phyloP scores from a whole-genome alignment of 2,329 filamentous ascomycete species.

The Ciborinia camelliae region DNA sequence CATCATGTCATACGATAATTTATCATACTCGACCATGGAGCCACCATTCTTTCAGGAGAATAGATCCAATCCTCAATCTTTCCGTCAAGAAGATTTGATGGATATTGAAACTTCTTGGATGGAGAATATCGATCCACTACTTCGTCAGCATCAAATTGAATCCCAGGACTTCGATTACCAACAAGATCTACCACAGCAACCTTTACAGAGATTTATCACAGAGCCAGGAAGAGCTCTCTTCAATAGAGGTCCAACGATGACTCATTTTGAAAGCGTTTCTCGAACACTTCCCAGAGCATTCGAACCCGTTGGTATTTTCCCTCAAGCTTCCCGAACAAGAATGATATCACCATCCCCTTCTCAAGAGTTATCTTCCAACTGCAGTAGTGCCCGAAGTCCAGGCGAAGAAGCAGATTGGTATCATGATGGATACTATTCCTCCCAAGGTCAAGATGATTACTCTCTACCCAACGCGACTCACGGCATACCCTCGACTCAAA shows the following conservation, averaged over 20 bases:
- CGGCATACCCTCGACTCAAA: conserved; percentile 20
- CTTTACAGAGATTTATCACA: conserved; percentile 28
- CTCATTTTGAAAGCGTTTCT: conserved; percentile 7
- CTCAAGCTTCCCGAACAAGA: conserved; percentile 20
- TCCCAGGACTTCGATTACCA: conserved; percentile 12
- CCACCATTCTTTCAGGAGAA: conserved; percentile 20
- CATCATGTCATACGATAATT: conserved; percentile 22
- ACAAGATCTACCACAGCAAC: conserved; percentile 22
- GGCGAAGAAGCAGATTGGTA: conserved; percentile 25
- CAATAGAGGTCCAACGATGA: conserved; percentile 17
- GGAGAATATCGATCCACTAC: conserved; percentile 27
- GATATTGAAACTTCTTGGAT: conserved; percentile 22
- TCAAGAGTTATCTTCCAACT: conserved; percentile 28
- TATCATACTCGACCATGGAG: conserved; percentile 14
- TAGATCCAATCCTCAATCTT: conserved; percentile 17
- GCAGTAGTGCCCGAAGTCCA: conserved; percentile 29
- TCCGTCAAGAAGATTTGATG: conserved; percentile 17
- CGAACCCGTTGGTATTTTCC: conserved; percentile 25
- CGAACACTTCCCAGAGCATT: conserved; percentile 14
- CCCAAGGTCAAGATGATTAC: conserved; percentile 22
- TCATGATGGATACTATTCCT: conserved; percentile 25
- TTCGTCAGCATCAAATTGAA: conserved; percentile 3
- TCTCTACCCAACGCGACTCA: conserved; percentile 6
- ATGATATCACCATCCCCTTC: conserved; percentile 30
- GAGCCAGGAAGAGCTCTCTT: conserved; percentile 25